phyloP scores from a whole-genome alignment of 1,284 basidiomycete genomes.

The Boletus mariae region DNA sequence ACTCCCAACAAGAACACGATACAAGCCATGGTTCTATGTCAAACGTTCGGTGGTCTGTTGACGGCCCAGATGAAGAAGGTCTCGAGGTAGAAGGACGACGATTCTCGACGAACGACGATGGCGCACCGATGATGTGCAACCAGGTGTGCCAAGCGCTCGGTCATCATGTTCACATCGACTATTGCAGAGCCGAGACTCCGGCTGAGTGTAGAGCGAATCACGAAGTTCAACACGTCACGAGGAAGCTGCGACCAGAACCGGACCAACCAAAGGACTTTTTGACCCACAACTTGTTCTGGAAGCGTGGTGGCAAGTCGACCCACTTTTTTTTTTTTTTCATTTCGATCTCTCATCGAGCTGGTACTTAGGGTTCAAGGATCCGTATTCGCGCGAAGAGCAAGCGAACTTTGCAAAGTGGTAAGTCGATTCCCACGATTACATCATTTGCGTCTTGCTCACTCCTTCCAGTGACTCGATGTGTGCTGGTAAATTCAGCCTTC shows the following conservation, averaged over 20 bases:
- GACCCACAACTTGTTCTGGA: constrained; percentile 53
- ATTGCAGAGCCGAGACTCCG: constrained; percentile 41
- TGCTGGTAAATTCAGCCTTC: constrained; percentile 33
- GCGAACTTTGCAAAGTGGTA: constrained; percentile 51
- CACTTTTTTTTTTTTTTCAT: neutral
- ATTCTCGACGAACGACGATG: constrained; percentile 52
- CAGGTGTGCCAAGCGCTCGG: constrained; percentile 39
- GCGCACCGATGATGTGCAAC: constrained; percentile 62
- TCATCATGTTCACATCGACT: constrained; percentile 52
- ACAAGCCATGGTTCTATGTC: constrained; percentile 63
- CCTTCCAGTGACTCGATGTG: constrained; percentile 44
- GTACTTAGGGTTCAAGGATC: constrained; percentile 38
- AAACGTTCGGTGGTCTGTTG: constrained; percentile 49
- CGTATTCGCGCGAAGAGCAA: constrained; percentile 53
- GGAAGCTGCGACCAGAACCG: constrained; percentile 42
- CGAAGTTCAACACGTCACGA: constrained; percentile 44
- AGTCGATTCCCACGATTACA: constrained; percentile 11
- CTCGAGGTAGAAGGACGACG: constrained; percentile 52
- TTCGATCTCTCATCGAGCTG: neutral
- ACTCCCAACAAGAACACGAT: constrained; percentile 54
- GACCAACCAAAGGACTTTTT: constrained; percentile 50
- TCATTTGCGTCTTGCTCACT: neutral
- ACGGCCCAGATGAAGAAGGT: constrained; percentile 41
- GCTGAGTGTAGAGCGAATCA: constrained; percentile 35
- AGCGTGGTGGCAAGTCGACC: constrained; percentile 47